Conservation (phyloP, 192 early-diverging fungal genomes). For the Rhizophagus prolifer region DNA sequence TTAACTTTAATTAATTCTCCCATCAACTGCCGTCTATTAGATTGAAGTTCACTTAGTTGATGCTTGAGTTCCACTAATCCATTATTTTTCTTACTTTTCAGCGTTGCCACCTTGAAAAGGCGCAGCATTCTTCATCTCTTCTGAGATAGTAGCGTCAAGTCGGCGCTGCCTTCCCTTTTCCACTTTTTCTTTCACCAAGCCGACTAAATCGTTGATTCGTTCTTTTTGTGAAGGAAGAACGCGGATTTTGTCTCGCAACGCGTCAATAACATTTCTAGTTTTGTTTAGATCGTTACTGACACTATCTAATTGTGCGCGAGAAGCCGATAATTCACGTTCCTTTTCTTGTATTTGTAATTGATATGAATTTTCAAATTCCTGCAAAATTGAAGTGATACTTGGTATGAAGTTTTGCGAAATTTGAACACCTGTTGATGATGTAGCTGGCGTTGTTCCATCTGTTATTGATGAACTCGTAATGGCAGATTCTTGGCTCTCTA, state of each 20-base stretch:
- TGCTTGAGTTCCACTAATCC: neutral
- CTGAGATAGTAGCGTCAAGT: neutral
- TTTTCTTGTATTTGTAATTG: conserved; percentile 2
- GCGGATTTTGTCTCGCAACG: neutral
- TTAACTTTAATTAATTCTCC: neutral
- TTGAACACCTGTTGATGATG: neutral
- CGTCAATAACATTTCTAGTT: conserved; percentile 2
- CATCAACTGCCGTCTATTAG: neutral
- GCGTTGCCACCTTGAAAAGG: neutral
- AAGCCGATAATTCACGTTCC: neutral
- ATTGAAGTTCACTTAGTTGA: neutral
- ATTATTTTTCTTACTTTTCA: neutral
- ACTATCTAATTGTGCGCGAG: neutral
- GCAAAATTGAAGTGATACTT: conserved; percentile 5
- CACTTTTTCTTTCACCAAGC: neutral
- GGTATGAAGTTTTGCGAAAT: conserved; percentile 3
- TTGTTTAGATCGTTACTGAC: neutral
- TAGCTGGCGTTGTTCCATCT: neutral
- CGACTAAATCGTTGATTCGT: neutral
- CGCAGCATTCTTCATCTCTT: neutral
- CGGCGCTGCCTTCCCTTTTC: neutral
- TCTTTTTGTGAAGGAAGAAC: neutral
- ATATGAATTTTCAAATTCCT: conserved; percentile 15
- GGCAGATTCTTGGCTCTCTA: neutral
- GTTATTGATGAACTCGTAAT: neutral